Evolutionary conservation across 2,329 filamentous ascomycete species (phyloP), one percentile per base, ranked within the genome.

Genomic region (Geosmithia flava): DNA sequence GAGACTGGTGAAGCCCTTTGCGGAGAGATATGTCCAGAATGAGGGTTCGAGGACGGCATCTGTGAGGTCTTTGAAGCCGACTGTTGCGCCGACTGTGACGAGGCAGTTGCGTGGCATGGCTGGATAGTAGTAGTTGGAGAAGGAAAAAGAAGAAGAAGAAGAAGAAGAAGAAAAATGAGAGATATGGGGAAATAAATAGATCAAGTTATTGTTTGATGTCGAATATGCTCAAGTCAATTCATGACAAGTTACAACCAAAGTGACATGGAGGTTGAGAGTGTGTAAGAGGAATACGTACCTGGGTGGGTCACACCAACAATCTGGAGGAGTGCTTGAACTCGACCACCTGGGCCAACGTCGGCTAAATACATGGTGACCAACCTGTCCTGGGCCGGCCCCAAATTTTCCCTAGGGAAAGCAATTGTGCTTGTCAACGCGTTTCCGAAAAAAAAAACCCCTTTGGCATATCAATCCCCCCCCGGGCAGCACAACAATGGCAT

Each of bases 21-120:
- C 58, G 11, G 62, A 59, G 13, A 97, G 74, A 5, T 74, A 70
- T 6, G 68, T 55, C 52, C 94, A 71, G 59, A 93, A 90, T 0
- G 63, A 56, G 0, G 74, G 66, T 17, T 73, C 67, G 6, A 94
- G 68, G 11, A 83, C 76, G 30, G 83, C 77, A 42, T 74, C 66
- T 49, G 95, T 75, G 2, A 98, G 76, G 7, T 72, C 65, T 47
- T 75, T 72, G 65, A 98, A 98, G 19, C 84, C 78, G 16, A 90
- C 89, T 0, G 91, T 98, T 6, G 93, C 91, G 49, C 93, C 93
- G 29, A 95, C 85, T 0, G 93, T 97, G 48, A 96, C 83, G 54
- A 98, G 86, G 61, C 87, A 93, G 47, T 69, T 61, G 33, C 63
- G 23, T 23, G 60, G 20, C 33, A 39, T 46, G 7, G 42, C 20